Conservation (phyloP, 306 rosid genomes). For the Lathyrus oleraceus region DNA sequence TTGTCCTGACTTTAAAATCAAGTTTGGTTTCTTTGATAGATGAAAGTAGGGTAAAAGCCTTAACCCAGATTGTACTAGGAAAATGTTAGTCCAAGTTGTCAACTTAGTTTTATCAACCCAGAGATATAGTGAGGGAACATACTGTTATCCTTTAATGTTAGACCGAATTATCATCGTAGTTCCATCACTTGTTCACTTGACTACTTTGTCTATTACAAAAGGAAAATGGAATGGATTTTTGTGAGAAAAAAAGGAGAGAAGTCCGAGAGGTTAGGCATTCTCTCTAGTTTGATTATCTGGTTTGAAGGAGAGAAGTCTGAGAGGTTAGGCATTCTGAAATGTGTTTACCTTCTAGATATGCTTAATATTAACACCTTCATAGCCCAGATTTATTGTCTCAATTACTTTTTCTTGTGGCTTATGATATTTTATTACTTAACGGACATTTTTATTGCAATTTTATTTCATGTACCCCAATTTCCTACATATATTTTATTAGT, state of each 20-base stretch:
- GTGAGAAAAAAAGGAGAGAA: not conserved
- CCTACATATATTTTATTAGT: slow-evolving; percentile 6
- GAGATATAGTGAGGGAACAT: slow-evolving; percentile 14
- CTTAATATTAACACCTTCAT: slow-evolving; percentile 1
- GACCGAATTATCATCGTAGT: not conserved
- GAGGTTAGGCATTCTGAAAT: slow-evolving; percentile 6
- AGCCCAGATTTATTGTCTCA: not conserved
- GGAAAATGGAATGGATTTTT: slow-evolving; percentile 6
- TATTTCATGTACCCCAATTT: not conserved
- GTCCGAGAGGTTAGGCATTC: not conserved
- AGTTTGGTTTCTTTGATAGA: not conserved
- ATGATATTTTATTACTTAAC: not conserved
- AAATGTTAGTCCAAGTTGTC: slow-evolving; percentile 7
- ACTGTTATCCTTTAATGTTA: slow-evolving; percentile 2
- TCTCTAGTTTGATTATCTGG: slow-evolving; percentile 9
- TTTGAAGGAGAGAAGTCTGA: not conserved
- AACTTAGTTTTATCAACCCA: not conserved
- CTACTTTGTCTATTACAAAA: slow-evolving; percentile 12
- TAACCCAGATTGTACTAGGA: not conserved
- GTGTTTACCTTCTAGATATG: not conserved
- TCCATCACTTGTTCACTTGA: slow-evolving; percentile 10
- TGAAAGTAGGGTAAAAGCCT: not conserved
- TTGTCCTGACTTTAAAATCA: slow-evolving; percentile 2
- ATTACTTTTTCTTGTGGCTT: not conserved
- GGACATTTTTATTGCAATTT: not conserved